Evolutionary conservation across 495 filamentous ascomycete species (phyloP), one percentile per base, ranked within the genome.

Genomic region (Aspergillus mulundensis): DNA sequence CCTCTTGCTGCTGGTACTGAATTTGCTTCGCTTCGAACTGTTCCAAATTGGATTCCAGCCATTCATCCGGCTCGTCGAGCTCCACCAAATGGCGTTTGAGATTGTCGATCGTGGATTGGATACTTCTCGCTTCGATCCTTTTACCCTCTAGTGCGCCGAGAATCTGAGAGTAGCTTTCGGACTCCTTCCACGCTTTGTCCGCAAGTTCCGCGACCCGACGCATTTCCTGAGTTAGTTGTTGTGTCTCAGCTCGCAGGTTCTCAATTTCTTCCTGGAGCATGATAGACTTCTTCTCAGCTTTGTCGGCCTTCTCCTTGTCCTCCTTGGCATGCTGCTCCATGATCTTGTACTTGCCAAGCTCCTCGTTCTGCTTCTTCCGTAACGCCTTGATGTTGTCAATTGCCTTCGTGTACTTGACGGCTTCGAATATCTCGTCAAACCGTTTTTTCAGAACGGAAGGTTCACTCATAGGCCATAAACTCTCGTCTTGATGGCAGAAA

Each of bases 401-500:
- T 5, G 91, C 94, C 63, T 96, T 97, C 41, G 91, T 95, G 73
- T 97, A 98, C 66, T 95, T 96, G 72, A 87, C 73, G 7, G 94
- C 94, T 69, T 97, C 95, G 63, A 98, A 98, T 20, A 98, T 97
- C 63, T 96, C 91, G 65, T 98, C 94, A 53, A 98, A 98, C 36
- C 82, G 84, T 72, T 94, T 93, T 72, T 98, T 98, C 21, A 98
- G 75, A 4, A 81, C 81, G 0, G 76, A 68, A 0, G 93, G 90
- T 64, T 95, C 90, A 62, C 91, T 96, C 88, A 98, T 91, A 12
- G 94, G 94, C 94, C 94, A 98, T 43, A 97, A 68, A 52, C 93
- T 96, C 56, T 98, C 94, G 60, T 98, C 94, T 62, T 98, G 94
- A 68, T 98, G 94, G 67, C 94, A 98, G 72, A 98, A 98, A 60